Percentiles rank a stretch among this genome's conserved stretches.
These are phyloP conservation scores for Populus hybrid DNA, from an alignment of 441 rosid species.

Conservation along the genomic window DNA sequence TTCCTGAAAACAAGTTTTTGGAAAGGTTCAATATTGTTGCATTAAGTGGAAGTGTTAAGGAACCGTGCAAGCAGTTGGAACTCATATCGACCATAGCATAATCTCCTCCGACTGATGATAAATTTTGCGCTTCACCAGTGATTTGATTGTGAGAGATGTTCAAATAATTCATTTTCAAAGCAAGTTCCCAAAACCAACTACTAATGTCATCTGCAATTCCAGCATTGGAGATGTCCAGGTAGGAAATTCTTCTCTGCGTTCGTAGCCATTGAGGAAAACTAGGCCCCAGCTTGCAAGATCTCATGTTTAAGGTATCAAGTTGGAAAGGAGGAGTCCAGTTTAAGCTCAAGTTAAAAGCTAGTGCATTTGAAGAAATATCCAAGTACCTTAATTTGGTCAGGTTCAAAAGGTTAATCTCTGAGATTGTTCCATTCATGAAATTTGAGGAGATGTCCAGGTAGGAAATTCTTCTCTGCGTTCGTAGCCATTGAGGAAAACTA, in stretches of 20 bases:
- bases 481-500: slow-evolving; percentile 27
- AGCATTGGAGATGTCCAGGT: slow-evolving; percentile 15
- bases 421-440: background rate
- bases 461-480: background rate
- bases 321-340: slow-evolving; percentile 27
- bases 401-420: no score
- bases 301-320: background rate
- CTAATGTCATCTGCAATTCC: slow-evolving; percentile 1
- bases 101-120: background rate
- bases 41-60: background rate
- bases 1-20: background rate
- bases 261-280: slow-evolving; percentile 27
- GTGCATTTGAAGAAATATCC: slow-evolving; percentile 11
- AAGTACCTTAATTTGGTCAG: background rate
- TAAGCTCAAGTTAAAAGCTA: background rate
- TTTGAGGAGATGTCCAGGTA: slow-evolving; percentile 12
- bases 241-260: background rate
- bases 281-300: slow-evolving; percentile 16
- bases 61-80: slow-evolving; percentile 9
- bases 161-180: background rate
- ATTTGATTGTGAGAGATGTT: slow-evolving; percentile 2
- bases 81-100: slow-evolving; percentile 2
- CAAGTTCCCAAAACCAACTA: slow-evolving; percentile 12
- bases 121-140: background rate
- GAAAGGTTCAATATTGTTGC: slow-evolving; percentile 4